Percentiles rank a stretch among this genome's conserved stretches.
Evolutionary conservation across 352 stramenopile species (phyloP).

Genomic region (Globisporangium uncinulatum): DNA sequence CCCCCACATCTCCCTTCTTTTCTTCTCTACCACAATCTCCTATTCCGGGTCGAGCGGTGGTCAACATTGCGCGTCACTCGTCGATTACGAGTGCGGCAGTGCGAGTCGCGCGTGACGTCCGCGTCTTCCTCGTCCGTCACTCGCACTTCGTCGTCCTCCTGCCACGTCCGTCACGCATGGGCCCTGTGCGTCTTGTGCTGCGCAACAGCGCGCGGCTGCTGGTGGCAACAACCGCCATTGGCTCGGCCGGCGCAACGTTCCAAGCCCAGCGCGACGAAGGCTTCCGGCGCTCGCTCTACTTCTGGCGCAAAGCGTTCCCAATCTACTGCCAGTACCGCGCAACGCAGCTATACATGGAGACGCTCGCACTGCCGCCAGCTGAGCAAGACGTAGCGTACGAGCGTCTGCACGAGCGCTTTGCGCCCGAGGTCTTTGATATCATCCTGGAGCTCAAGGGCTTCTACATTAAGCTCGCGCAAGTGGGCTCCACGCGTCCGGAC

Average conservation of each 20-base stretch:
- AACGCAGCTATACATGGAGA: constrained; percentile 72
- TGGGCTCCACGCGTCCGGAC: constrained; percentile 73
- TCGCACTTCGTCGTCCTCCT: not conserved
- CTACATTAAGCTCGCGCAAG: constrained; percentile 85
- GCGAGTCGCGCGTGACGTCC: too few relatives aligned
- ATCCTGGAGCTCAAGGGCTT: constrained; percentile 83
- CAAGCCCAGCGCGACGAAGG: constrained; percentile 68
- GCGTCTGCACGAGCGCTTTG: constrained; percentile 67
- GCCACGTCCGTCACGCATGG: constrained; percentile 3
- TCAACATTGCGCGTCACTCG: not conserved
- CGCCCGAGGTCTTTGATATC: constrained; percentile 75
- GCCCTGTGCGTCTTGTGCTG: constrained; percentile 27
- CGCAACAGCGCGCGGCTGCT: constrained; percentile 56
- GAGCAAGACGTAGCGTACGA: constrained; percentile 73
- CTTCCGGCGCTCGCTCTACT: constrained; percentile 76
- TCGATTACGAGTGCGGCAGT: not conserved
- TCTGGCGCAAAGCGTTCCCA: constrained; percentile 84
- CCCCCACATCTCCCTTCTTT: not conserved
- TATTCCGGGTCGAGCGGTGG: not conserved
- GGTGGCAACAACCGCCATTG: constrained; percentile 40
- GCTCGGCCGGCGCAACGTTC: constrained; percentile 44
- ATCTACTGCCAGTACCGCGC: constrained; percentile 83
- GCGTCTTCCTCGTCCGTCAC: not conserved
- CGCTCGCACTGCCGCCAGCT: constrained; percentile 27
- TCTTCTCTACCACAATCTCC: not conserved